Evolutionary conservation across 2,329 filamentous ascomycete genomes (phyloP).

Genomic region (Aspergillus texensis): DNA sequence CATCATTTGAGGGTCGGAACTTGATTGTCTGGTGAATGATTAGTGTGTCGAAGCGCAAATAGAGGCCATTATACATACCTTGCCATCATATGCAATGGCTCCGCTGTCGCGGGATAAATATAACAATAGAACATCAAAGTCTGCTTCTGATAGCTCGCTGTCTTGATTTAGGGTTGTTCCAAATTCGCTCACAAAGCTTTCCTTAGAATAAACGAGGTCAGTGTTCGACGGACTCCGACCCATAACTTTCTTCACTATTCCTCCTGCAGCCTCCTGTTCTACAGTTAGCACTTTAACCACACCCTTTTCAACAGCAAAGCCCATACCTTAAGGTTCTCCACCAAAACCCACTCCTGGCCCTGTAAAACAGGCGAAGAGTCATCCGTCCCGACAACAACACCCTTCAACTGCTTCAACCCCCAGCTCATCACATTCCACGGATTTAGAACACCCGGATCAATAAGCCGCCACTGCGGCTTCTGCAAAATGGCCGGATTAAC

Average conservation of each 20-base stretch:
- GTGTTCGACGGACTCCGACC: slow-evolving; percentile 54
- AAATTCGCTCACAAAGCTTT: slow-evolving; percentile 65
- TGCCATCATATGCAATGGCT: slow-evolving; percentile 50
- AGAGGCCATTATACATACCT: slow-evolving; percentile 34
- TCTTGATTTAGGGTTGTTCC: slow-evolving; percentile 53
- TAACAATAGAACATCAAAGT: slow-evolving; percentile 70
- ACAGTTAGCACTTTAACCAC: slow-evolving; percentile 23
- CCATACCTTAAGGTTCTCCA: slow-evolving; percentile 61
- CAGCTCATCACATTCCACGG: slow-evolving; percentile 74
- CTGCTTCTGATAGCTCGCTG: slow-evolving; percentile 60
- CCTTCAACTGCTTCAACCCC: slow-evolving; percentile 71
- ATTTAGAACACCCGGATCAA: slow-evolving; percentile 49
- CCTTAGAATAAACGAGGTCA: slow-evolving; percentile 68
- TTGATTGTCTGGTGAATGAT: slow-evolving; percentile 65
- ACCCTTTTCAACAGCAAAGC: background rate
- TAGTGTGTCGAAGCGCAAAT: slow-evolving; percentile 16
- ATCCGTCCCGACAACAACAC: slow-evolving; percentile 51
- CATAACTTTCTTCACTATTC: slow-evolving; percentile 52
- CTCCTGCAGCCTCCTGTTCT: slow-evolving; percentile 55
- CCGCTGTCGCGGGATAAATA: slow-evolving; percentile 71
- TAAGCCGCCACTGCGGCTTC: slow-evolving; percentile 63
- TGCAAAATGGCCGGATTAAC: slow-evolving; percentile 70
- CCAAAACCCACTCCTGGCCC: slow-evolving; percentile 48
- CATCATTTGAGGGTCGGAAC: slow-evolving; percentile 62
- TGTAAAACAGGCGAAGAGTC: slow-evolving; percentile 39